phyloP scores from a whole-genome alignment of 192 early-diverging fungal species.

The Lobosporangium transversale region DNA sequence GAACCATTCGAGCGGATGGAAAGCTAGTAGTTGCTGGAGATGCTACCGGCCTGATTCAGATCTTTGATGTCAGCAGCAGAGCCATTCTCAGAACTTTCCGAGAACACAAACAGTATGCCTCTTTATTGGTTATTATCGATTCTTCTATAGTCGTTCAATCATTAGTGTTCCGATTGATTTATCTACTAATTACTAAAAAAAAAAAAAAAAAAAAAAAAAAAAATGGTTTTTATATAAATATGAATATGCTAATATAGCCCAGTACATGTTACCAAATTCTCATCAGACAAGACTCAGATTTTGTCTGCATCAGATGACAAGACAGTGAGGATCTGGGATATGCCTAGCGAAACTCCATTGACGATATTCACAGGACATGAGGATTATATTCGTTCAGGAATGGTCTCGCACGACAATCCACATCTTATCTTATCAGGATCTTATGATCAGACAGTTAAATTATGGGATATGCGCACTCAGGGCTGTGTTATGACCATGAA shows the following conservation, averaged over 20 bases:
- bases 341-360: slow-evolving; percentile 79
- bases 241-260: too few species aligned
- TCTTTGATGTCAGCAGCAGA: slow-evolving; percentile 74
- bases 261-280: slow-evolving; percentile 85
- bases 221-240: too few species aligned
- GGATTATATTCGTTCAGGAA: slow-evolving; percentile 89
- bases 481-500: slow-evolving; percentile 78
- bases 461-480: slow-evolving; percentile 91
- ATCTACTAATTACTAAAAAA: too few species aligned
- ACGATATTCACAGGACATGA: slow-evolving; percentile 82
- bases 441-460: slow-evolving; percentile 93
- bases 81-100: slow-evolving; percentile 73
- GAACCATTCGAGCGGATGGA: slow-evolving; percentile 83
- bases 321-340: slow-evolving; percentile 94
- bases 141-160: too few species aligned
- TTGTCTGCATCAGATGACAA: slow-evolving; percentile 92
- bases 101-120: slow-evolving; percentile 64
- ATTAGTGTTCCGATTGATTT: too few species aligned
- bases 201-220: too few species aligned
- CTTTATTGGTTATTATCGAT: neutral
- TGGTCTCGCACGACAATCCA: slow-evolving; percentile 79
- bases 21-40: slow-evolving; percentile 95
- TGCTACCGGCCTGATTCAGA: slow-evolving; percentile 86
- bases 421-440: slow-evolving; percentile 87
- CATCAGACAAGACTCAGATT: slow-evolving; percentile 81